Evolutionary conservation across 164 flowering plant species (phyloP), one percentile per base, ranked within the genome.

Genomic region (Nymphaea colorata): DNA sequence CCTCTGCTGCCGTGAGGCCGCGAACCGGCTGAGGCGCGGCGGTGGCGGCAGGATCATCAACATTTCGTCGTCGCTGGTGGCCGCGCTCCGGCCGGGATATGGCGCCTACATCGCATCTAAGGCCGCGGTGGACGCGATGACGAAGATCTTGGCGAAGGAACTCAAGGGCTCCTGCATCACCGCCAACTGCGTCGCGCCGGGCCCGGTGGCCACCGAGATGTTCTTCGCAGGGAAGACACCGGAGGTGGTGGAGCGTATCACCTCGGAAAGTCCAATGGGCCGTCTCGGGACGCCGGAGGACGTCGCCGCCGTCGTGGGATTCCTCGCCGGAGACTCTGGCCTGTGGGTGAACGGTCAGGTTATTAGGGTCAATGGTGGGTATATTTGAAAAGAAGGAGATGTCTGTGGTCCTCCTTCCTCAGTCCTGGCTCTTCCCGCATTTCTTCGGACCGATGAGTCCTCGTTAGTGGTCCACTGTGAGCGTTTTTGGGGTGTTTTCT

Each of bases 121-220:
- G 73, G 88, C 84, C 15, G 91, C 91, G 6, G 86, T 84, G 62
- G 88, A 86, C 78, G 68, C 86, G 42, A 82, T 86, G 91, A 71
- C 68, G 53, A 86, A 74, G 81, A 81, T 83, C 0, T 43, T 82
- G 43, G 88, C 88, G 11, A 86, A 83, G 80, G 91, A 86, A 76
- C 76, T 84, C 59, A 82, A 77, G 66, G 90, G 90, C 43, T 79
- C 79, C 5, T 76, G 84, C 64, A 80, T 86, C n/a, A 82, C 87
- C 3, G 90, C 71, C 41, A 86, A 86, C 47, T 77, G 83, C 14
- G 84, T 84, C 59, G 87, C 87, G 25, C 90, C 90, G 16, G 90
- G 90, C 42, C 83, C 90, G 0, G 68, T 81, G 2, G 87, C 83
- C 16, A 86, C 87, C 5, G 90, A 86, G 14, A 72, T 86, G 85